Conservation (phyloP, 257 asterid genomes). For the Solanum dulcamara region DNA sequence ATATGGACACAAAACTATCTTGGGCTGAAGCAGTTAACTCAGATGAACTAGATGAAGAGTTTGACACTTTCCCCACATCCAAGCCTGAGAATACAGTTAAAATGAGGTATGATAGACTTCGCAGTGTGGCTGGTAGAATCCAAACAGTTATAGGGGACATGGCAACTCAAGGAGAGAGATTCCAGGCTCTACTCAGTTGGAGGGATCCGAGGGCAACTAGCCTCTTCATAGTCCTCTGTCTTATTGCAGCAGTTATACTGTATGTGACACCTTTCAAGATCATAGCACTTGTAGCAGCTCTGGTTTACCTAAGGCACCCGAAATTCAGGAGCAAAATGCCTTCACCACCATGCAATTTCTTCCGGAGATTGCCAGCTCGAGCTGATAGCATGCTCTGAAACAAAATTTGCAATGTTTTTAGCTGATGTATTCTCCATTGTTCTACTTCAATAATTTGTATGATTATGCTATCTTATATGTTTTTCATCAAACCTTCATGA, state of each 20-base stretch:
- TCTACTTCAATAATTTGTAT: background rate
- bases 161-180: background rate
- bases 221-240: slow-evolving; percentile 25
- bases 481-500: background rate
- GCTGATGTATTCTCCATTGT: background rate
- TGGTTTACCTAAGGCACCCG: slow-evolving; percentile 27
- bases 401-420: background rate
- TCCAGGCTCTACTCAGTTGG: slow-evolving; percentile 32
- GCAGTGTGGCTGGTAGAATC: background rate
- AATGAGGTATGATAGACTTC: background rate
- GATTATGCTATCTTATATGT: background rate
- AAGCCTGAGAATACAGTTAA: background rate
- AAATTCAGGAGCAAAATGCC: slow-evolving; percentile 36
- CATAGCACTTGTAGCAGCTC: slow-evolving; percentile 12
- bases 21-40: slow-evolving; percentile 48
- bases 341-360: slow-evolving; percentile 28
- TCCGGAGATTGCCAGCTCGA: slow-evolving; percentile 32
- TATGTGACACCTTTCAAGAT: slow-evolving; percentile 23
- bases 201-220: slow-evolving; percentile 40
- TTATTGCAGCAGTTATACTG: slow-evolving; percentile 20
- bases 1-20: slow-evolving; percentile 53
- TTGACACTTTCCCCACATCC: background rate
- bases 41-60: background rate
- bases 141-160: background rate
- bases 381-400: slow-evolving; percentile 30